Conservation (phyloP, 495 filamentous ascomycete species). For the Neurospora sublineolata region DNA sequence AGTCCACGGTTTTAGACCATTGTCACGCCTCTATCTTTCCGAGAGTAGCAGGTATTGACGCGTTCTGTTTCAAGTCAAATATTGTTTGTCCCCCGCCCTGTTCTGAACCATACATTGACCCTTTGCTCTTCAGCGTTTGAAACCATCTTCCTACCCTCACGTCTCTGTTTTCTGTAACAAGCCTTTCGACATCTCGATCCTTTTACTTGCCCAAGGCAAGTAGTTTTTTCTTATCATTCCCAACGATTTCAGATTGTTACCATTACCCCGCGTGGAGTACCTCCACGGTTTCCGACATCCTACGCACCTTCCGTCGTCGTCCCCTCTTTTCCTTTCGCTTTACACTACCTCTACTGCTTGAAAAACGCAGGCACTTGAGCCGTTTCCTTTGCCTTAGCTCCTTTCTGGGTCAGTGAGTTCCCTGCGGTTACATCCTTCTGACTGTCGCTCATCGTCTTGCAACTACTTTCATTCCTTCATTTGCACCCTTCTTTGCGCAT, state of each 20-base stretch:
- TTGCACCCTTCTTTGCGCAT: neutral
- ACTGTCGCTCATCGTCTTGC: neutral
- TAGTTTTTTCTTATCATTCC: neutral
- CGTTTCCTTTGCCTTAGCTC: no score
- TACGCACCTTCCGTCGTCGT: neutral
- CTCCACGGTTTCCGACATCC: neutral
- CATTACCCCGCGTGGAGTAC: neutral
- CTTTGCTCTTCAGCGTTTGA: neutral
- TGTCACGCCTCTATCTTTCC: neutral
- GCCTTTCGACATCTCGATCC: neutral
- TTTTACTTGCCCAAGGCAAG: neutral
- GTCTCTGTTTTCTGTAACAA: neutral
- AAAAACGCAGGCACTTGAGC: no score
- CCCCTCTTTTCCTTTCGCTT: neutral
- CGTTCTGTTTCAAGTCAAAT: neutral
- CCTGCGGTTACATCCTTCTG: no score
- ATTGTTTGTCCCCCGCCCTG: no score
- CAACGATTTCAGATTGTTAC: neutral
- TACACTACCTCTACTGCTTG: neutral
- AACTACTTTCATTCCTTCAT: neutral
- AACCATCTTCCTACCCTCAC: neutral
- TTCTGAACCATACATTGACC: no score
- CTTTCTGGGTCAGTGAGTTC: no score
- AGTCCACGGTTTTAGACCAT: neutral
- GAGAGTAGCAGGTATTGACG: neutral